Base-by-base conservation (phyloP, 352 stramenopile species). In the Globisporangium recalcitrans region DNA sequence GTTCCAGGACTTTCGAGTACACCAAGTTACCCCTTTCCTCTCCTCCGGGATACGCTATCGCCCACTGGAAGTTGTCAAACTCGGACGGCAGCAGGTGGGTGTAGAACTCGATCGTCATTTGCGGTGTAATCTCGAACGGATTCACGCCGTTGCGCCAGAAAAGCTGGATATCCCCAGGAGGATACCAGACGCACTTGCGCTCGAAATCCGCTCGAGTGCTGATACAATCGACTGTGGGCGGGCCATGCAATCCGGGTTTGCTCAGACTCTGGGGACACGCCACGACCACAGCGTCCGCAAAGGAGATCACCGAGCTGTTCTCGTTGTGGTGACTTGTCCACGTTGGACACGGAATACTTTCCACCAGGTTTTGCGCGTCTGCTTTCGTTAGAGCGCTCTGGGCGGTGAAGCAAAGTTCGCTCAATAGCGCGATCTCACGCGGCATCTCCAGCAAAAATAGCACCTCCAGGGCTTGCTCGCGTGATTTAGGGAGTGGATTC, bases 371-470 rank as follows among this genome's bases (percentile, higher is more conserved):
- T 7, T n/a, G 8, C 31, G 14, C 26, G 9, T 36, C 14, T 10
- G 48, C 8, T 0, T 26, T 6, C 26, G 68, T 58, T 16, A 87
- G 70, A 2, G 67, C 60, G 59, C 68, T 62, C 47, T 86, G 77
- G 0, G 77, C 76, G 9, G 29, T 52, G 1, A 80, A 21, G 27
- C 71, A 83, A 11, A 88, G 60, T 11, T 72, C 73, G 1, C 58
- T 71, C 10, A 80, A 44, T 27, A 78, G 56, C 14, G 74, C 65
- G 4, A 88, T 34, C 22, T 82, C 64, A 16, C 48, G 54, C 0
- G 79, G 77, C 34, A 81, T 72, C 1, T 67, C 59, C 9, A 85
- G 24, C 42, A 80, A 78, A 53, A 85, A 84, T 16, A 88, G 67
- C n/a, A 80, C 53, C 47, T 74, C 62, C 14, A 78, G 51, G 0